Conservation (phyloP, 2,329 filamentous ascomycete genomes). For the Neocatenulostroma microsporum region DNA sequence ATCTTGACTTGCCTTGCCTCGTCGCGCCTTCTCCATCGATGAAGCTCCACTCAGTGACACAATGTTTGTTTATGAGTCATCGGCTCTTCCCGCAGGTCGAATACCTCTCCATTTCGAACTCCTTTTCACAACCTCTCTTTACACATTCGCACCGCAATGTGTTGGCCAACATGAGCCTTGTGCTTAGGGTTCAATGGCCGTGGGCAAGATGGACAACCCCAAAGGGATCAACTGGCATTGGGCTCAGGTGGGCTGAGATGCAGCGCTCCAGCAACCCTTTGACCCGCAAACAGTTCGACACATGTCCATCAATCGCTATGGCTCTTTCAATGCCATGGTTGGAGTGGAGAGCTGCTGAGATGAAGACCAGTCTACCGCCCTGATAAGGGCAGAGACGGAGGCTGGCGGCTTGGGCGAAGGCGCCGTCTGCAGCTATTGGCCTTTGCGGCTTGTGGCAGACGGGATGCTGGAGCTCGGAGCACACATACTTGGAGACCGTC, state of each 20-base stretch:
- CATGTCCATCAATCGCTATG: too few relatives aligned
- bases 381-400: background rate
- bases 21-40: background rate
- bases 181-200: background rate
- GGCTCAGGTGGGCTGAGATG: too few relatives aligned
- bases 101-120: background rate
- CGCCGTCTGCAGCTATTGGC: too few relatives aligned
- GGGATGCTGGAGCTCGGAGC: too few relatives aligned
- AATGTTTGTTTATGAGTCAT: background rate
- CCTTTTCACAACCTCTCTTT: background rate
- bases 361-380: too few relatives aligned
- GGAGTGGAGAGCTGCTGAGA: too few relatives aligned
- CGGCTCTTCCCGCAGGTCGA: background rate
- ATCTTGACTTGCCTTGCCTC: background rate
- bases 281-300: too few relatives aligned
- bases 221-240: too few relatives aligned
- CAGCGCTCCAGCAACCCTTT: background rate
- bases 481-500: too few relatives aligned
- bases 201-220: background rate
- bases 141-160: background rate
- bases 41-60: background rate
- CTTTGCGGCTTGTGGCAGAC: too few relatives aligned
- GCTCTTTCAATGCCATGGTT: too few relatives aligned
- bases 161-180: background rate
- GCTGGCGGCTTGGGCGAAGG: slow-evolving; percentile 1